Base-by-base conservation (phyloP, 1,139 yeast species). In the Hemisphaericaspora xylanilytica region DNA sequence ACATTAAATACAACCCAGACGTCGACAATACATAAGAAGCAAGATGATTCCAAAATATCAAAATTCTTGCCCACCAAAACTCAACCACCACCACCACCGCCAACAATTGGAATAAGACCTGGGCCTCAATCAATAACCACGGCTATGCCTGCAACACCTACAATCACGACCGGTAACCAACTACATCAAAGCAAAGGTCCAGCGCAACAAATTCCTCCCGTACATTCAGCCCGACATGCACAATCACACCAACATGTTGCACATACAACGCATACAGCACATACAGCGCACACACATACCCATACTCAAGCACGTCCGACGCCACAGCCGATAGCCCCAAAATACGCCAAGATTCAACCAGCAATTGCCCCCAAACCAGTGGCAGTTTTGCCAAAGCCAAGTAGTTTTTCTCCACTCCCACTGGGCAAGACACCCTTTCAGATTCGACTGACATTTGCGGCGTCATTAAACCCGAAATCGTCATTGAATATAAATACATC, bases 401-500 rank as follows among this genome's bases (percentile, higher is more conserved):
- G 39, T 12, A 41, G 41, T 16, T 47, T 48, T 26, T 45, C 43
- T 26, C 48, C 51, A 3, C 39, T 46, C 12, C 49, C 51, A 1
- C 42, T 38, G 20, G 46, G 49, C 5, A 48, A 47, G 36, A 32
- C 46, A 26, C 40, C 34, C 40, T 33, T 46, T 15, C 41, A 41
- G 44, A 43, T 45, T 52, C 20, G 40, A 42, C 40, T 29, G 20
- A 16, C 38, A 11, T 17, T 39, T 20, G 31, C 30, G 11, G 42
- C 37, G 14, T 27, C 35, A 3, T 26, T 39, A 20, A 26, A 29
- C 15, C 32, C 32, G 8, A 34, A 34, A 12, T 29, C 24, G 5
- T 21, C 63, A 4, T 53, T 60, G 29, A 61, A 67, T 70, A 47
- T 47, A 17, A 73, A 73, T 47, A 76, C 83, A 3, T 72, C 79